These are phyloP conservation scores for Cladosporium sp. DNA, from an alignment of 2,329 filamentous ascomycete species.

Conservation along the genomic window DNA sequence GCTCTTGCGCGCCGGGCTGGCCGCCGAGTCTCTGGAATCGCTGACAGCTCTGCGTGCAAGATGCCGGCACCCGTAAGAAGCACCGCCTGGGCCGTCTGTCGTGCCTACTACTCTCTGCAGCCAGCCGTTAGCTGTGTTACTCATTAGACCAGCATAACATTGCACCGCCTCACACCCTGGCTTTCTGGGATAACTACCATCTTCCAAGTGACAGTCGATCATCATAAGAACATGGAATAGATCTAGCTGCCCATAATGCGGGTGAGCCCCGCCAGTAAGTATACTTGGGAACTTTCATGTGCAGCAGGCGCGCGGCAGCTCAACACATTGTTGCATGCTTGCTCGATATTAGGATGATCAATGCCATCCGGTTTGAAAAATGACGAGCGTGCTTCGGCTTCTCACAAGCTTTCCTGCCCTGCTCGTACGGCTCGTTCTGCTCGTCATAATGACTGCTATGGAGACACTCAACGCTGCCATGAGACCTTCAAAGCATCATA, in stretches of 20 bases:
- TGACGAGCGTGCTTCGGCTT: no score
- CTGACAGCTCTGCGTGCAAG: neutral
- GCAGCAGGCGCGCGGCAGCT: neutral
- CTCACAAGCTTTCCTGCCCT: no score
- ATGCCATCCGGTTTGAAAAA: no score
- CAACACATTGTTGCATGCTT: no score
- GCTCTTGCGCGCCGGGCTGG: neutral
- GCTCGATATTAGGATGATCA: no score
- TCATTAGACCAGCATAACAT: constrained; percentile 1
- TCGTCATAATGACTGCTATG: no score
- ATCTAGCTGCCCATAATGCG: neutral
- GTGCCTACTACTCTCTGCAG: constrained; percentile 1
- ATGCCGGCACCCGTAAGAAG: neutral
- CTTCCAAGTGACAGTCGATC: no score
- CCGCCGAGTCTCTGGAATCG: constrained; percentile 8
- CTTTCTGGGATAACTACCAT: neutral
- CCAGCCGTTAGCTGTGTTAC: neutral
- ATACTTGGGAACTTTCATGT: neutral
- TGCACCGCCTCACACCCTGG: neutral
- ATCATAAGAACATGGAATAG: neutral
- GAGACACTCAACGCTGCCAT: no score
- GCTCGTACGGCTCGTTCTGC: no score
- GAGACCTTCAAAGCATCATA: no score
- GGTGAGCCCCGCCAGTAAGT: neutral
- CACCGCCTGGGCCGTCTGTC: constrained; percentile 3